Base-by-base conservation (phyloP, 2,329 filamentous ascomycete species). In the Pezicula neosporulosa region DNA sequence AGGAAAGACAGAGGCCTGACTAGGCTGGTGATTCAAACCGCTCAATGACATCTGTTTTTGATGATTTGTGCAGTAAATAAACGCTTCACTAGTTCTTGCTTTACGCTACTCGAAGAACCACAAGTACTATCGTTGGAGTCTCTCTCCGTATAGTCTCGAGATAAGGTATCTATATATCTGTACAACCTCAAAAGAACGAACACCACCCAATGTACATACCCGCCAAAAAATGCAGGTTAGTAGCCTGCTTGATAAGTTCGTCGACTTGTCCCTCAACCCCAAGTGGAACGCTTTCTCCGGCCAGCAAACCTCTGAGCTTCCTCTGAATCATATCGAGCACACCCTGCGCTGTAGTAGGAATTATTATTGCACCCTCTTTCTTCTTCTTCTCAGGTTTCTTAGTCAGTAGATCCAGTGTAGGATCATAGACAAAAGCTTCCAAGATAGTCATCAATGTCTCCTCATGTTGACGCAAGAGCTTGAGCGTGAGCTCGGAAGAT, bases 151-250 rank as follows among this genome's bases (percentile, higher is more conserved):
- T 33, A 33, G 10, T 7, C 30, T 2, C 30, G 12, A 33, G 30
- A 33, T 33, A n/a, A n/a, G n/a, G n/a, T n/a, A n/a, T n/a, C n/a
- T n/a, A 10, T 9, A 33, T 41, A n/a, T 41, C 38, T 10, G 19
- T 18, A 16, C 27, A 15, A n/a, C 39, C 45, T 38, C 61, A 87
- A 53, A 86, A 82, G 63, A 86, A 87, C 12, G 83, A 76, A 72
- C 83, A 86, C 93, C 93, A 97, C 18, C 94, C 94, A 71, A 97
- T 96, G 70, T 97, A 99, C 95, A 99, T 99, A 37, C 85, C 83
- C 16, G 89, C 83, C 70, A 99, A 70, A 68, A 94, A 95, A 64
- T 74, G 81, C 51, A 86, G 82, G 68, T 91, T 85, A 19, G 87
- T 88, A 33, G 95, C 94, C 72, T 93, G 86, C 66, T 87, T 83